Evolutionary conservation across 1,139 yeast species (phyloP), one percentile per base, ranked within the genome.

Genomic region (Hyphopichia wangnamkhiaoensis): DNA sequence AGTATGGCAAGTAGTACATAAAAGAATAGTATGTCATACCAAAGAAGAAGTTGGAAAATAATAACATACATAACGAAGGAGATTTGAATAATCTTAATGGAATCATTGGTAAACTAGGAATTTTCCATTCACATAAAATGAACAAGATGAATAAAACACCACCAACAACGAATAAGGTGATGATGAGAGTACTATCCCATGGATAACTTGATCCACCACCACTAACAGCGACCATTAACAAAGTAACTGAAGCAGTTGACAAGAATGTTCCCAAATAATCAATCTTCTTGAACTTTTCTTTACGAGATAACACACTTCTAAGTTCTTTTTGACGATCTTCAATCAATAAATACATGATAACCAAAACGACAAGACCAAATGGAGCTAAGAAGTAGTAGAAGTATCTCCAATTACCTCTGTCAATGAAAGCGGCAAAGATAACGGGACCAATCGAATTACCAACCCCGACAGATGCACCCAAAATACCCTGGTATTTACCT

Each of bases 381-480:
- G 80, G 80, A 13, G 75, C 72, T 14, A 41, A 48, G 44, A 71
- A 59, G 51, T 69, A 74, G 48, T 71, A 79, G 43, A 73, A 69
- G 37, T 70, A 64, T 48, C 82, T 68, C 85, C 85, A 80, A 30
- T 67, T 50, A n/a, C 58, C 52, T 34, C 58, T 58, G 30, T 63
- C 55, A 8, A 71, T 65, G 47, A 78, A 75, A 0, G 70, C 79
- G n/a, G 80, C 71, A 56, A 76, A 75, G 14, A 79, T 51, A 42
- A 79, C 74, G 0, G 84, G 84, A 0, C 84, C 84, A 12, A 74
- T 48, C 1, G 77, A 75, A 50, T 74, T 75, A 2, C 84, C 86
- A 7, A 78, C 45, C 0, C 83, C 84, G 19, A 78, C 74, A 44
- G 69, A 65, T 1, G 76, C 56, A 2, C 82, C 83, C 24, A 78